A percentile compares a stretch with the other conserved stretches of the same genome.
Conservation (phyloP, 768 basidiomycete species). For the Chalciporus sphaerocephalus region DNA sequence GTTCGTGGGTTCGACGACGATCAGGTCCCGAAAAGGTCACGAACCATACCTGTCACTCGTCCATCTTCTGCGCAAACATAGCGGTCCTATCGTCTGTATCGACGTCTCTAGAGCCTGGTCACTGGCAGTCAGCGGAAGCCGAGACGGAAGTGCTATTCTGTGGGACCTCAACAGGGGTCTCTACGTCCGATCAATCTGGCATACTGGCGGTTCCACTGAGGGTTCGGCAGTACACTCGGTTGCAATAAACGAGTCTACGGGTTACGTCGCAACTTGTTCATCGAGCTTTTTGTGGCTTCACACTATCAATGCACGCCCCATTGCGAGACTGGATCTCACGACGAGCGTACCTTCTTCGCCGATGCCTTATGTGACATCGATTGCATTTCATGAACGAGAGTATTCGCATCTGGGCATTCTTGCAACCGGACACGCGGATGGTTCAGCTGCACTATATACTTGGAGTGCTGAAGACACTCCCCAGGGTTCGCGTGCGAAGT, state of each 20-base stretch:
- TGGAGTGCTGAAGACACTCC: constrained; percentile 79
- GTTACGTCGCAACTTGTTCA: constrained; percentile 85
- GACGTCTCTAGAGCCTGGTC: constrained; percentile 81
- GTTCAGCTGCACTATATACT: constrained; percentile 73
- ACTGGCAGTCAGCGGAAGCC: constrained; percentile 74
- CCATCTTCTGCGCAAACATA: constrained; percentile 80
- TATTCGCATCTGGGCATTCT: constrained; percentile 74
- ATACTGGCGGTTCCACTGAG: constrained; percentile 35
- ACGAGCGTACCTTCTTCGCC: constrained; percentile 41
- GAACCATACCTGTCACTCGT: constrained; percentile 42
- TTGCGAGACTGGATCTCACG: constrained; percentile 62
- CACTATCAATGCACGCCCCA: constrained; percentile 80
- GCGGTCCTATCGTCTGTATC: constrained; percentile 60
- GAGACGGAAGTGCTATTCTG: constrained; percentile 79
- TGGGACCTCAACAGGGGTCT: constrained; percentile 88
- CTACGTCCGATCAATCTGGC: constrained; percentile 80
- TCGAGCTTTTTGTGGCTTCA: constrained; percentile 66
- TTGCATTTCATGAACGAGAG: constrained; percentile 88
- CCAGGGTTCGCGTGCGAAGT: constrained; percentile 59
- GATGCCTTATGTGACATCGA: constrained; percentile 56
- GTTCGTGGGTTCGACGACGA: constrained; percentile 16
- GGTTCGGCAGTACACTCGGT: constrained; percentile 56
- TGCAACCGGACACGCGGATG: constrained; percentile 75
- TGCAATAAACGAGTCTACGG: constrained; percentile 83
- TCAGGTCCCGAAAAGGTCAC: constrained; percentile 19